Percentiles rank a stretch among this genome's conserved stretches.
phyloP scores from a whole-genome alignment of 352 stramenopile species.

The Aphanomyces euteiches region DNA sequence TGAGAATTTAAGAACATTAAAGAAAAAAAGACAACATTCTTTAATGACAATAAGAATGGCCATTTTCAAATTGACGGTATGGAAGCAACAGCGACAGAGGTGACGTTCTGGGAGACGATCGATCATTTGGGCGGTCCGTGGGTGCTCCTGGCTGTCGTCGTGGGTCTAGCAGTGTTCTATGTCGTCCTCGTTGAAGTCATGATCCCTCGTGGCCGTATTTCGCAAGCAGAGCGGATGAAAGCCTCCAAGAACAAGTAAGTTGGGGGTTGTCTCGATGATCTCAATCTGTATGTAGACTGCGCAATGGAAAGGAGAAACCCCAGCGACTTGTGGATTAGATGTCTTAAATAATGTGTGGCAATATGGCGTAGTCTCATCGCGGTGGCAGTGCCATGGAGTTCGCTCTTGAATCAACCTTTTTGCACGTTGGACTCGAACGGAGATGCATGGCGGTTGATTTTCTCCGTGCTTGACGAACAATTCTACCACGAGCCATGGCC shows the following conservation, averaged over 20 bases:
- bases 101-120: slow-evolving; percentile 48
- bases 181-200: slow-evolving; percentile 47
- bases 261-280: background rate
- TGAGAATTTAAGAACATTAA: too few relatives aligned
- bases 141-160: slow-evolving; percentile 35
- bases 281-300: background rate
- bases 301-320: slow-evolving; percentile 8
- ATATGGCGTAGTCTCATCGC: background rate
- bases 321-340: slow-evolving; percentile 14
- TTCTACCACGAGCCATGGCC: background rate
- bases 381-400: background rate
- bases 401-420: too few relatives aligned
- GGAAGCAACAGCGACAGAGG: slow-evolving; percentile 3
- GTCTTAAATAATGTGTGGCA: background rate
- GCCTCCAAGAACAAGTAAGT: background rate
- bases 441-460: background rate
- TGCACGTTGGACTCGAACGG: too few relatives aligned
- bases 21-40: too few relatives aligned
- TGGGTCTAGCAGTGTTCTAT: slow-evolving; percentile 42
- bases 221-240: slow-evolving; percentile 26
- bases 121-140: slow-evolving; percentile 41
- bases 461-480: background rate
- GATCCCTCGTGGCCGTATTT: slow-evolving; percentile 38
- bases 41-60: background rate
- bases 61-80: background rate